Conservation (phyloP, 2,329 filamentous ascomycete species). For the Colletotrichum eleusines region DNA sequence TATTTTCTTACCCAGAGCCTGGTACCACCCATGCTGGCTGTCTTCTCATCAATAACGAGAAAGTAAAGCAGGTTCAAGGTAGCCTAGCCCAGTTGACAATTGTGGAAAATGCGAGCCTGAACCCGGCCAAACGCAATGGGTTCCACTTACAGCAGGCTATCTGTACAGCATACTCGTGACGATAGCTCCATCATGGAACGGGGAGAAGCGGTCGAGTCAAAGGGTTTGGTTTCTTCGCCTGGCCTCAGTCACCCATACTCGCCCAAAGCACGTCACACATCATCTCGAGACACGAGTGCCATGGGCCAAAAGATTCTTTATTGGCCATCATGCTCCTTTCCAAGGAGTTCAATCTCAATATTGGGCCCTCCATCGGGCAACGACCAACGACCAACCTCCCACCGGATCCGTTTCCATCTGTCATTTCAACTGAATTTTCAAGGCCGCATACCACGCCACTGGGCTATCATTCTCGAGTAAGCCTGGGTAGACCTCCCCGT, state of each 20-base stretch:
- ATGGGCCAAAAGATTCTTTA: slow-evolving; percentile 35
- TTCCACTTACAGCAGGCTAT: background rate
- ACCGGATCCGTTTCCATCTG: slow-evolving; percentile 35
- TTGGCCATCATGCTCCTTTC: slow-evolving; percentile 41
- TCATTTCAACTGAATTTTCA: slow-evolving; percentile 41
- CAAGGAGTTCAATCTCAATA: slow-evolving; percentile 43
- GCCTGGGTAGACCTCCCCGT: slow-evolving; percentile 38
- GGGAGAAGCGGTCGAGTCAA: background rate
- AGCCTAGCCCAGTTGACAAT: too few species aligned
- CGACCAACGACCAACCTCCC: slow-evolving; percentile 38
- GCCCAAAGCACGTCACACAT: background rate
- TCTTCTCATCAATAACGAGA: too few species aligned
- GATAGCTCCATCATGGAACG: background rate
- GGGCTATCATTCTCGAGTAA: slow-evolving; percentile 41
- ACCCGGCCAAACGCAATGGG: too few species aligned
- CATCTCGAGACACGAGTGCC: background rate
- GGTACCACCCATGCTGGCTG: too few species aligned
- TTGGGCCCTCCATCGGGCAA: slow-evolving; percentile 41
- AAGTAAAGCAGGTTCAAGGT: too few species aligned
- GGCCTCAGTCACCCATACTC: too few species aligned
- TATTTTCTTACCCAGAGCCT: too few species aligned
- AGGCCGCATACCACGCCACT: slow-evolving; percentile 37
- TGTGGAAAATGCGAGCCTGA: too few species aligned
- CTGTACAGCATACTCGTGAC: background rate
- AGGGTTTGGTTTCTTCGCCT: background rate